Evolutionary conservation across 768 basidiomycete genomes (phyloP).

Genomic region (Suillus brevipes): DNA sequence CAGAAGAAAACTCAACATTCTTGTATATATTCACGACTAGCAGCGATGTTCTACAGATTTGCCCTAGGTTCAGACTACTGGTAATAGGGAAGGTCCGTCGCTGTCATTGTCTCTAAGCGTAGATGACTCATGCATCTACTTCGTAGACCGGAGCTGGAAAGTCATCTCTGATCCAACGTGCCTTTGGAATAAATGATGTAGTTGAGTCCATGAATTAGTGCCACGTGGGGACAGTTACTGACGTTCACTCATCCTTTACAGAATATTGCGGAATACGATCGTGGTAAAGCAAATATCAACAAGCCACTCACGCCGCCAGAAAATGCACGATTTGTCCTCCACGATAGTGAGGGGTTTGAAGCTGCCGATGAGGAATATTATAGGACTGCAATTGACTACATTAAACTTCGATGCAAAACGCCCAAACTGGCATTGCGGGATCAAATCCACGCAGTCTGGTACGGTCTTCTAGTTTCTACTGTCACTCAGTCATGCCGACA

Average conservation of each 20-base stretch:
- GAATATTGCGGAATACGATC: neutral
- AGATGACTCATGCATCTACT: neutral
- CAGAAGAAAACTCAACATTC: neutral
- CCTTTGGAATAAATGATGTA: constrained; percentile 8
- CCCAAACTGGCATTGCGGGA: constrained; percentile 8
- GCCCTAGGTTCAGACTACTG: constrained; percentile 12
- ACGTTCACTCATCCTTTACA: neutral
- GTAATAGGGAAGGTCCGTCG: constrained; percentile 13
- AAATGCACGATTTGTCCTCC: constrained; percentile 17
- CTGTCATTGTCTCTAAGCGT: neutral
- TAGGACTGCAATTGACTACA: too few species aligned
- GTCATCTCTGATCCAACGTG: constrained; percentile 10
- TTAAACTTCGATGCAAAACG: constrained; percentile 9
- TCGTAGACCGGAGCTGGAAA: constrained; percentile 11
- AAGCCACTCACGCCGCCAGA: constrained; percentile 13
- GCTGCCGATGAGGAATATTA: too few species aligned
- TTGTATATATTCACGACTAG: neutral
- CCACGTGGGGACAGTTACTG: neutral
- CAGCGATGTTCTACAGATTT: constrained; percentile 1
- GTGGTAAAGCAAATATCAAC: constrained; percentile 15
- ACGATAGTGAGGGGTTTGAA: constrained; percentile 19
- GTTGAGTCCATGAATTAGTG: constrained; percentile 1
- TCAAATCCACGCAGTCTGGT: constrained; percentile 19
- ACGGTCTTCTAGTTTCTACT: neutral
- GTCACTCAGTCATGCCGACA: neutral